Evolutionary conservation across 1,139 yeast genomes (phyloP).

Genomic region (Candida sojae): DNA sequence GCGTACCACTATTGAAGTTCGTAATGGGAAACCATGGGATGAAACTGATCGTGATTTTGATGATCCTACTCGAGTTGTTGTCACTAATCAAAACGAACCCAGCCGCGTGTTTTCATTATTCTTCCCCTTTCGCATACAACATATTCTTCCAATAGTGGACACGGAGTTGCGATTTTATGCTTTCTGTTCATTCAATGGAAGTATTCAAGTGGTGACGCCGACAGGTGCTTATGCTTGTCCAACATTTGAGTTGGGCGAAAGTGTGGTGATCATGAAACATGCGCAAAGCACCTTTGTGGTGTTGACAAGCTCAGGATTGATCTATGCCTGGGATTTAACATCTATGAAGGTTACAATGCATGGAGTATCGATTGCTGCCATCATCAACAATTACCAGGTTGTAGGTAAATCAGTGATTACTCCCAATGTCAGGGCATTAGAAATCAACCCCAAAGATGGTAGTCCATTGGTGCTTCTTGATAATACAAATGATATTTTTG

Average conservation of each 20-base stretch:
- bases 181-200: conserved; percentile 74
- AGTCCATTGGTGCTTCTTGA: conserved; percentile 43
- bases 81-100: conserved; percentile 16
- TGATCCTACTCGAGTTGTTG: conserved; percentile 45
- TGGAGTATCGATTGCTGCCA: conserved; percentile 53
- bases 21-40: conserved; percentile 48
- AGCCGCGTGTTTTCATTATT: conserved; percentile 30
- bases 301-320: conserved; percentile 48
- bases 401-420: conserved; percentile 15
- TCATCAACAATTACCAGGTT: conserved; percentile 36
- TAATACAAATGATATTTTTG: conserved; percentile 35
- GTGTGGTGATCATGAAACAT: conserved; percentile 53
- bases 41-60: conserved; percentile 42
- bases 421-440: conserved; percentile 32
- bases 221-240: conserved; percentile 54
- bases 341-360: conserved; percentile 31
- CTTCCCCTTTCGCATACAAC: conserved; percentile 46
- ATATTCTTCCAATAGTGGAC: conserved; percentile 36
- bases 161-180: conserved; percentile 40
- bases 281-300: conserved; percentile 54
- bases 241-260: conserved; percentile 60
- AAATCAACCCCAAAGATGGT: conserved; percentile 37
- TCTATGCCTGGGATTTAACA: conserved; percentile 51
- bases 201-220: conserved; percentile 67
- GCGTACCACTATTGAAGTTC: conserved; percentile 35